Conservation (phyloP, 2,329 filamentous ascomycete species). For the Fusarium clavum region DNA sequence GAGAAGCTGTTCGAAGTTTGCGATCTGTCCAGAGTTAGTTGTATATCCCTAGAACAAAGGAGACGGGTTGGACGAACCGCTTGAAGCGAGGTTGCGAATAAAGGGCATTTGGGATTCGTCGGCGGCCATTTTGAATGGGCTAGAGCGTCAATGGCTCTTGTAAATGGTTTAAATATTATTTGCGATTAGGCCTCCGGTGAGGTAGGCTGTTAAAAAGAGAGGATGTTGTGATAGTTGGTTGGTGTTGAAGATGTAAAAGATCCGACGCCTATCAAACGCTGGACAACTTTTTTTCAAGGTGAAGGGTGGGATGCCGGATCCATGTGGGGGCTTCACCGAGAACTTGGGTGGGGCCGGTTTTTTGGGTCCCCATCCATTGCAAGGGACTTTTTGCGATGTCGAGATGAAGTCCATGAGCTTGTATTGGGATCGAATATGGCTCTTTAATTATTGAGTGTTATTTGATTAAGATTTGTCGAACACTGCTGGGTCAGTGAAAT, state of each 20-base stretch:
- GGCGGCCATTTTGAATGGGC: constrained; percentile 35
- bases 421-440: too few relatives aligned
- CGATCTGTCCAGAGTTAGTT: constrained; percentile 67
- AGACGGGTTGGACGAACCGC: constrained; percentile 68
- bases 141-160: constrained; percentile 33
- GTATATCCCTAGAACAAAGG: not conserved
- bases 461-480: too few relatives aligned
- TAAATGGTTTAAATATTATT: fast-evolving
- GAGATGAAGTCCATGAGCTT: not conserved
- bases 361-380: not conserved
- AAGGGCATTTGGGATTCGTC: constrained; percentile 72
- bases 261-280: constrained; percentile 11
- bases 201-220: not conserved
- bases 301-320: constrained; percentile 38
- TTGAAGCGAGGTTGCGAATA: constrained; percentile 85
- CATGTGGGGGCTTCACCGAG: constrained; percentile 41
- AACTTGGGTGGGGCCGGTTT: constrained; percentile 22
- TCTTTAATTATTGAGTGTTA: too few relatives aligned
- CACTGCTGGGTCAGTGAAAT: too few relatives aligned
- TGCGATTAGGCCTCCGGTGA: not conserved
- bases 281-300: constrained; percentile 44
- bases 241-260: constrained; percentile 36
- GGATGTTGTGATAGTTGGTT: constrained; percentile 9
- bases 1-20: constrained; percentile 79
- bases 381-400: constrained; percentile 8